Evolutionary conservation across 2,329 filamentous ascomycete species (phyloP), one percentile per base, ranked within the genome.

Genomic region (Cytospora piceicola): DNA sequence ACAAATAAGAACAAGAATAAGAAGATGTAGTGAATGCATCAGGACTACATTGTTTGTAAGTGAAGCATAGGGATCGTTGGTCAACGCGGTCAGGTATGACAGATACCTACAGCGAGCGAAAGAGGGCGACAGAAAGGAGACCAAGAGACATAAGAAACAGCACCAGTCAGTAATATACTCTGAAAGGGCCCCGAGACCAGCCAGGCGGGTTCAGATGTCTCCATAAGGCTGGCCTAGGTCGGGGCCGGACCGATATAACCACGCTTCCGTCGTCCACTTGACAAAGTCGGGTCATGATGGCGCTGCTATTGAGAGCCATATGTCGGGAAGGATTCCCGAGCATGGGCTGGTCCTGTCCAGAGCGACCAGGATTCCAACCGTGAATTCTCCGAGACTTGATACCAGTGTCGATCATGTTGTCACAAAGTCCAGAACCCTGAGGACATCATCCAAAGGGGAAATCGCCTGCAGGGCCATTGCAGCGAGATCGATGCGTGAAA

Each of bases 11-110:
- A 66, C 49, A 60, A 58, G 54, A 60, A 59, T 15, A 53, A 66
- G 52, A 32, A 58, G 34, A n/a, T 39, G 34, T 39, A 51, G 53
- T 55, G 66, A 54, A 67, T 67, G 53, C 66, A 67, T 67, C 36
- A 55, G 61, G 59, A 56, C 63, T 67, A 67, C 66, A 67, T 67
- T 14, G 29, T 63, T 49, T 63, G 52, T 42, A n/a, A 20, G 14
- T 24, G 58, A 39, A 46, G 42, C 30, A 60, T 54, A 49, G 39
- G 51, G 46, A 34, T 58, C 66, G 55, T 57, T 56, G 63, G 58
- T 62, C 55, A 61, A 65, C 58, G 39, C 55, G n/a, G 63, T 14
- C 39, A 61, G 46, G 58, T 39, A 51, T 52, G 55, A 36, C n/a
- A 55, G 39, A 55, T 55, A 39, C 59, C 52, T 51, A 62, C 52